Percentiles rank a stretch among this genome's conserved stretches.
These are phyloP conservation scores for Lanmaoa rubissima DNA, from an alignment of 768 basidiomycete genomes.

Conservation along the genomic window DNA sequence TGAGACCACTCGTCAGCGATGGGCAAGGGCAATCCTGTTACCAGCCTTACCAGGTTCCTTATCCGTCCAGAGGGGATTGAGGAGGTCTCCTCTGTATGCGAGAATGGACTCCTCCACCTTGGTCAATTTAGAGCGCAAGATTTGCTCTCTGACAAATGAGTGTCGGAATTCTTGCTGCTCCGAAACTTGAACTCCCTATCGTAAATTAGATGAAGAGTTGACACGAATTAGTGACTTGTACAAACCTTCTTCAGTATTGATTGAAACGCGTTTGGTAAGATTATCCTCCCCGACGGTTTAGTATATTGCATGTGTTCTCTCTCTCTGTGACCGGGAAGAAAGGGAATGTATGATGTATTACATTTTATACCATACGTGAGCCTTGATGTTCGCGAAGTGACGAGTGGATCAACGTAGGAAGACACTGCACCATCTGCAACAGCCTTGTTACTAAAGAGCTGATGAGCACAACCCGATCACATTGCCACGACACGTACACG, in stretches of 20 bases:
- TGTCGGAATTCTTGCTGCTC: conserved; percentile 22
- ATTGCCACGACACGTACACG: conserved; percentile 35
- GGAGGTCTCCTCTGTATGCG: conserved; percentile 25
- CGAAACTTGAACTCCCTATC: conserved; percentile 15
- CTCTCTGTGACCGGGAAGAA: conserved; percentile 35
- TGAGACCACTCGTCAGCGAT: not conserved
- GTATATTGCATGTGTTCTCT: conserved; percentile 27
- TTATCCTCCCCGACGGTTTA: conserved; percentile 24
- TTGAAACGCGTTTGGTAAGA: conserved; percentile 35
- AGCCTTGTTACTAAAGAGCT: conserved; percentile 38
- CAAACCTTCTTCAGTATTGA: conserved; percentile 36
- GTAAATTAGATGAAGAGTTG: not conserved
- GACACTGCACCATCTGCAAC: conserved; percentile 39
- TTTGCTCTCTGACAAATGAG: not conserved
- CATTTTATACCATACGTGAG: conserved; percentile 39
- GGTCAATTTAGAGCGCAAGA: not conserved
- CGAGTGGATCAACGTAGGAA: conserved; percentile 43
- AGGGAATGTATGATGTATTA: conserved; percentile 23
- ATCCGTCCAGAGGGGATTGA: conserved; percentile 13
- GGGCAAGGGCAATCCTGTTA: no score
- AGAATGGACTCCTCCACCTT: not conserved
- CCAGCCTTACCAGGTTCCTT: conserved; percentile 7
- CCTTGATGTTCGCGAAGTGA: conserved; percentile 42
- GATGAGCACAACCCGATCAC: not conserved
- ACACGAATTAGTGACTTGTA: accelerated